Evolutionary conservation across 129 eudicot species (phyloP), one percentile per base, ranked within the genome.

Genomic region (Deinandra increscens): DNA sequence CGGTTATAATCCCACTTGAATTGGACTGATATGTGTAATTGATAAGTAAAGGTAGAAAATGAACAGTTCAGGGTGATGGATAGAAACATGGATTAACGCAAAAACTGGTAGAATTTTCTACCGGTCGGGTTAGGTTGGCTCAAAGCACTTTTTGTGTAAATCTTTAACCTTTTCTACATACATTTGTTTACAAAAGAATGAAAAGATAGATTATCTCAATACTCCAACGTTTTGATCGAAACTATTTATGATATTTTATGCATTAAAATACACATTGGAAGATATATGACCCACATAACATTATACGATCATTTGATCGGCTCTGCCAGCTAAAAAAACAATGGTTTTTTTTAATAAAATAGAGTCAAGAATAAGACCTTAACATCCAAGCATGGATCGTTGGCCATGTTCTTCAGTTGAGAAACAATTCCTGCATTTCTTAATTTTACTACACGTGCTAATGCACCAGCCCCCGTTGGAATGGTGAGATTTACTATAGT

Each of bases 321-420:
- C 3, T 33, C 50, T 5, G 33, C 12, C 36, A 15, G 13, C 26
- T 7, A 33, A 53, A n/a, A 20, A 33, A 3, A 48, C 1, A 19
- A 50, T 4, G 38, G n/a, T 22, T 1, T 5, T 43, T 18, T 69
- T 26, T 50, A 17, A 22, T 23, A 18, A 2, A 18, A 33, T 11
- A 44, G 41, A 19, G 69, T 33, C 8, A 54, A 44, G 20, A 18
- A 60, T 76, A 7, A 55, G 54, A 91, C 98, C 96, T 94, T 90
- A 13, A 90, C 97, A 58, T 94, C 99, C 66, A 94, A 43, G 81
- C 97, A 90, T 38, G 93, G 87, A 79, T 94, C 99, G 55, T 78
- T 81, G 64, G 70, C 80, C 96, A 94, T 85, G 67, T 79, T 87
- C 81, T 84, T 94, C 31, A 94, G 67, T 44, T 84, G 91, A 69